A percentile compares a stretch with the other conserved stretches of the same genome.
Conservation (phyloP, 768 basidiomycete genomes). For the Sporobolomyces phaffii region DNA sequence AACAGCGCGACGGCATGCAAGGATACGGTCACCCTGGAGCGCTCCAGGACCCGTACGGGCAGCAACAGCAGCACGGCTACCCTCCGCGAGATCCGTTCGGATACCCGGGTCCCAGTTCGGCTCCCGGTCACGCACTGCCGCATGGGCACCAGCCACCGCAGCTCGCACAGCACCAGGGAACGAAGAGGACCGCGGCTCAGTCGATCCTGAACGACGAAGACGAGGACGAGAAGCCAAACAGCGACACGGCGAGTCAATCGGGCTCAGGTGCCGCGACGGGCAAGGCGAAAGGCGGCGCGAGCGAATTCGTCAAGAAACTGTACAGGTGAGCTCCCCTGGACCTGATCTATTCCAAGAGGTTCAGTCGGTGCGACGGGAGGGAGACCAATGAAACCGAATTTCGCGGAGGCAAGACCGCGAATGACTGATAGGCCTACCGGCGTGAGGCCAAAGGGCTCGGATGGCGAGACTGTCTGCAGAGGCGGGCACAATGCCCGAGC, state of each 20-base stretch:
- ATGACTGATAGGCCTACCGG: too few relatives aligned
- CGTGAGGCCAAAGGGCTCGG: too few relatives aligned
- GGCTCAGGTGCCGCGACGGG: neutral
- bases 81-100: neutral
- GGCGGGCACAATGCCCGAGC: too few relatives aligned
- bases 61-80: neutral
- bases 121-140: neutral
- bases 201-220: conserved; percentile 20
- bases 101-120: neutral
- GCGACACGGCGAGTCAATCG: conserved; percentile 17
- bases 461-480: too few relatives aligned
- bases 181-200: conserved; percentile 1
- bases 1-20: conserved; percentile 4
- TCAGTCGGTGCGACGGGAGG: conserved; percentile 10
- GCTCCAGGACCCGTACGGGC: conserved; percentile 8
- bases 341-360: conserved; percentile 29
- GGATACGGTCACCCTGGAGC: neutral
- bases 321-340: conserved; percentile 74
- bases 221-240: conserved; percentile 25
- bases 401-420: too few relatives aligned
- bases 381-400: too few relatives aligned
- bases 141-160: neutral
- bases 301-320: conserved; percentile 89
- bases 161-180: neutral
- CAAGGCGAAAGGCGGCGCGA: conserved; percentile 48